Percentiles rank a stretch among this genome's conserved stretches.
Evolutionary conservation across 2,329 filamentous ascomycete species (phyloP).

Genomic region (Ceratocystis destructans): DNA sequence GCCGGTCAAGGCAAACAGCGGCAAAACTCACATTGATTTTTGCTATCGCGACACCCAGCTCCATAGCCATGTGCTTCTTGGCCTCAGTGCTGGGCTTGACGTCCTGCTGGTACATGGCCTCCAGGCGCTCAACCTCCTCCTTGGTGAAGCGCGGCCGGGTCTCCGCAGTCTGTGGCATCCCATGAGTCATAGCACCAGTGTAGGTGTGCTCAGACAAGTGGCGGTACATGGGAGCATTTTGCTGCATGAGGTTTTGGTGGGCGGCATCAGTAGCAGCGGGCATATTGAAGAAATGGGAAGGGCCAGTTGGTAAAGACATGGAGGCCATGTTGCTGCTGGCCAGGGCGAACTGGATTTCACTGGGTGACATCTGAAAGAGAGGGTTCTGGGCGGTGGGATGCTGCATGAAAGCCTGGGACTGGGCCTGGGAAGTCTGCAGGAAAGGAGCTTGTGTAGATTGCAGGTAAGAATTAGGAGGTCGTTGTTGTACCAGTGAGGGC

Average conservation of each 20-base stretch:
- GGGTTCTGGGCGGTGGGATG: not conserved
- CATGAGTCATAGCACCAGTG: not conserved
- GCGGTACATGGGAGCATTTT: not conserved
- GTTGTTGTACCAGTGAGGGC: slow-evolving; percentile 2
- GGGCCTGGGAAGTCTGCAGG: not conserved
- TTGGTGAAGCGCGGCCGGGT: slow-evolving; percentile 43
- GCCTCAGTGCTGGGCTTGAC: slow-evolving; percentile 49
- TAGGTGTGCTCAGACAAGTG: not conserved
- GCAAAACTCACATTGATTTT: slow-evolving; percentile 43
- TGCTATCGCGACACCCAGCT: slow-evolving; percentile 48
- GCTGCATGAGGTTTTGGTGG: not conserved
- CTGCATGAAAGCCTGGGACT: slow-evolving; percentile 5
- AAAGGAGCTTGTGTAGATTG: slow-evolving; percentile 1
- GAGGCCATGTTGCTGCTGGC: slow-evolving; percentile 2
- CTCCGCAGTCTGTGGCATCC: slow-evolving; percentile 26
- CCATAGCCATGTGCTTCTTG: slow-evolving; percentile 47
- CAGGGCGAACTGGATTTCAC: slow-evolving; percentile 1
- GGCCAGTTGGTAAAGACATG: slow-evolving; percentile 1
- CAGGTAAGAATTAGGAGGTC: not conserved
- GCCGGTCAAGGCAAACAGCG: not conserved
- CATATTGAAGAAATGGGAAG: not conserved
- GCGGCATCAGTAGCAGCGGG: not conserved
- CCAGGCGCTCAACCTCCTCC: slow-evolving; percentile 45
- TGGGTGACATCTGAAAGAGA: not conserved
- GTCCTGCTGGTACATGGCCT: slow-evolving; percentile 49